Evolutionary conservation across 2,329 filamentous ascomycete genomes (phyloP).

Genomic region (Elsinoe batatas): DNA sequence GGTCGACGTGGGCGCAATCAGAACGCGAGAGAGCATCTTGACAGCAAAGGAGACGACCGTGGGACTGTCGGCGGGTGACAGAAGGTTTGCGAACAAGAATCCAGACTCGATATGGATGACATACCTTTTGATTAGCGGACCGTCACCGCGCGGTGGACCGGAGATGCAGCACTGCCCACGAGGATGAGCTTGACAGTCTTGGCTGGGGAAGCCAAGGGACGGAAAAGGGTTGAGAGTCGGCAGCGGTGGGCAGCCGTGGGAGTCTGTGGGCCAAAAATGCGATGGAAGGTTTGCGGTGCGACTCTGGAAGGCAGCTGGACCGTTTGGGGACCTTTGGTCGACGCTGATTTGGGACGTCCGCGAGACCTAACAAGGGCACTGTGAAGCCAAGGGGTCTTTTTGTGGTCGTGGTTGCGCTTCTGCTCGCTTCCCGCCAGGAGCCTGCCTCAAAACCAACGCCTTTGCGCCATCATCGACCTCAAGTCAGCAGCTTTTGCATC

Average conservation of each 20-base stretch:
- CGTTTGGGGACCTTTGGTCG: neutral
- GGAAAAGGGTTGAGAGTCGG: neutral
- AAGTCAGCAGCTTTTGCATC: neutral
- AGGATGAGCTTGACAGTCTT: conserved; percentile 2
- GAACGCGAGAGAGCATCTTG: neutral
- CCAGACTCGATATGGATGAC: conserved; percentile 3
- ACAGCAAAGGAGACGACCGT: neutral
- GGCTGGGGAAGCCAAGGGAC: conserved; percentile 1
- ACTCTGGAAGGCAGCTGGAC: neutral
- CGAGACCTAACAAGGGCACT: neutral
- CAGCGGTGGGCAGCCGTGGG: neutral
- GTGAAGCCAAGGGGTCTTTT: neutral
- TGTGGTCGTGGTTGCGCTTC: neutral
- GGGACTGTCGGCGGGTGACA: conserved; percentile 1
- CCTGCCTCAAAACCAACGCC: neutral
- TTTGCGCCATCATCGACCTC: neutral
- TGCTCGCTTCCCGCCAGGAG: neutral
- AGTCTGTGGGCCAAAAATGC: neutral
- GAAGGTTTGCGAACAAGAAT: neutral
- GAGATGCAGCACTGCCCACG: conserved; percentile 7
- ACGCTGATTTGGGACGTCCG: neutral
- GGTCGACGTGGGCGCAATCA: conserved; percentile 6
- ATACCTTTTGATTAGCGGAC: conserved; percentile 1
- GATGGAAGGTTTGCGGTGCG: neutral
- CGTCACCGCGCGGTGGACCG: neutral